Percentiles rank a stretch among this genome's conserved stretches.
Evolutionary conservation across 306 rosid genomes (phyloP).

Genomic region (Prunus fruticosa): DNA sequence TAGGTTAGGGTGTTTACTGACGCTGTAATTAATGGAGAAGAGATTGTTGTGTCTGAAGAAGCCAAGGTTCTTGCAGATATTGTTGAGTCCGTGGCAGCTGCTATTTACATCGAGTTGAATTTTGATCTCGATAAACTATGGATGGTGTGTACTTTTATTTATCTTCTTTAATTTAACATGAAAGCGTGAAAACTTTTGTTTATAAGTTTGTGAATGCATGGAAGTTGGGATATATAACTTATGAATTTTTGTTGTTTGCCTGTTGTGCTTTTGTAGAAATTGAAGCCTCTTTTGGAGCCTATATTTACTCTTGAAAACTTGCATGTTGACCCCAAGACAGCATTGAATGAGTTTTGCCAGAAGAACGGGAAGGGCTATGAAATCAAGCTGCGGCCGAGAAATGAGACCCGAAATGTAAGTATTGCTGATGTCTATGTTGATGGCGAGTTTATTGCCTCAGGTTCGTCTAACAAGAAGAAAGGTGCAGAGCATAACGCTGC

Average conservation of each 20-base stretch:
- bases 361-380: slow-evolving; percentile 49
- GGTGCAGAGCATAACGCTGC: slow-evolving; percentile 66
- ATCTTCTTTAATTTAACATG: background rate
- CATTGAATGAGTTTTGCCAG: slow-evolving; percentile 55
- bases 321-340: slow-evolving; percentile 49
- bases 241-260: background rate
- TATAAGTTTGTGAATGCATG: background rate
- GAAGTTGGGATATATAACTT: background rate
- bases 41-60: slow-evolving; percentile 22
- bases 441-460: slow-evolving; percentile 44
- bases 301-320: slow-evolving; percentile 50
- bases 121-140: slow-evolving; percentile 55
- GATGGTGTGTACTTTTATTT: slow-evolving; percentile 48
- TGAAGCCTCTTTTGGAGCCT: slow-evolving; percentile 65
- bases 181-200: background rate
- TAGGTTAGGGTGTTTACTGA: slow-evolving; percentile 53
- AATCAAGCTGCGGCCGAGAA: slow-evolving; percentile 30
- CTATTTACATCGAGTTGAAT: slow-evolving; percentile 54
- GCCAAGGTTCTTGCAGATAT: slow-evolving; percentile 90
- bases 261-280: slow-evolving; percentile 31
- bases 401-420: slow-evolving; percentile 1
- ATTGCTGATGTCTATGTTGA: slow-evolving; percentile 47
- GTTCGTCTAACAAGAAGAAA: slow-evolving; percentile 47
- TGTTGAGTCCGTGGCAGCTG: slow-evolving; percentile 76
- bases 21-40: slow-evolving; percentile 41